Conservation (phyloP, 2,329 filamentous ascomycete genomes). For the Sphaerulina populicola region DNA sequence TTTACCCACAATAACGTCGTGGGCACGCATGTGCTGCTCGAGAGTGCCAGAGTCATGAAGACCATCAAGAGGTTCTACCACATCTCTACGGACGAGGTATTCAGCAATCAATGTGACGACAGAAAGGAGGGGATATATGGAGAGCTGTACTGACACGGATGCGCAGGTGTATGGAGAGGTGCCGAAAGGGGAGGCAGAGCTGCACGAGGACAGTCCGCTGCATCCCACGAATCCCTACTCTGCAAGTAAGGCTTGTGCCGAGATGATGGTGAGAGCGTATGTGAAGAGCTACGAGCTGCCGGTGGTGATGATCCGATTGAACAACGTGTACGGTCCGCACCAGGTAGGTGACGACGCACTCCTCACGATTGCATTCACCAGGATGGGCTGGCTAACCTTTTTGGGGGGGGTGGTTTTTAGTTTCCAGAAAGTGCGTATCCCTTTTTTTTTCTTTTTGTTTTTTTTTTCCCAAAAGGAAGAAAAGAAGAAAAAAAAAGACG, state of each 20-base stretch:
- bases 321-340: slow-evolving; percentile 79
- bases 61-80: slow-evolving; percentile 66
- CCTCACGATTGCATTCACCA: neutral
- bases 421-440: slow-evolving; percentile 22
- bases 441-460: neutral
- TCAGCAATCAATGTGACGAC: too few species aligned
- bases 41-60: slow-evolving; percentile 62
- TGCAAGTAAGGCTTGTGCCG: slow-evolving; percentile 34
- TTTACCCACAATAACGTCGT: slow-evolving; percentile 78
- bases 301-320: slow-evolving; percentile 69
- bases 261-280: slow-evolving; percentile 62
- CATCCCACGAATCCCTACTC: slow-evolving; percentile 64
- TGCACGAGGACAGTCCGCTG: slow-evolving; percentile 64
- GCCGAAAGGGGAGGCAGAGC: slow-evolving; percentile 60
- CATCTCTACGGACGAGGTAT: slow-evolving; percentile 62
- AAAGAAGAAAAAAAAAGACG: too few species aligned
- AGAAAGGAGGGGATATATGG: too few species aligned
- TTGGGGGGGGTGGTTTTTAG: slow-evolving; percentile 6
- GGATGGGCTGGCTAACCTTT: slow-evolving; percentile 12
- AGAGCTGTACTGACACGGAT: slow-evolving; percentile 9
- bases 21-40: slow-evolving; percentile 73
- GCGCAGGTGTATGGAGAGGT: slow-evolving; percentile 70
- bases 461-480: too few species aligned
- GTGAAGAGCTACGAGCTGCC: slow-evolving; percentile 74
- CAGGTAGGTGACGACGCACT: slow-evolving; percentile 50